Conservation (phyloP, 805 yeast genomes). For the Cyberlindnera saturnus region DNA sequence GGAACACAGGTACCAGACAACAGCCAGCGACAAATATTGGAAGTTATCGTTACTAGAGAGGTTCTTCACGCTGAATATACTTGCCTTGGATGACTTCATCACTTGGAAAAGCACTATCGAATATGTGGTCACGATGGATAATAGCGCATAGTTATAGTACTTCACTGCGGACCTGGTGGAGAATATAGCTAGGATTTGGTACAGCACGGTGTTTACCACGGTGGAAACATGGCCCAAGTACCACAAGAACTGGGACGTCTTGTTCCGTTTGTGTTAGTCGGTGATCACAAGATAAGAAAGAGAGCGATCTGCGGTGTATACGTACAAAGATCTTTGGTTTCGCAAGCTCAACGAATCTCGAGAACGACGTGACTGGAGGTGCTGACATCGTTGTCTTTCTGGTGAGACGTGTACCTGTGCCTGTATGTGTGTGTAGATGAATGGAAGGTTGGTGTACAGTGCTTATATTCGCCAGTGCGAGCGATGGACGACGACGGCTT, state of each 20-base stretch:
- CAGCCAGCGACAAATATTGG: constrained; percentile 48
- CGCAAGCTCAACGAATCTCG: constrained; percentile 11
- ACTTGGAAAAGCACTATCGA: constrained; percentile 57
- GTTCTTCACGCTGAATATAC: constrained; percentile 28
- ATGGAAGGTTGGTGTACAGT: too few species aligned
- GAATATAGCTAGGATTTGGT: constrained; percentile 38
- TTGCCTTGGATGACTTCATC: constrained; percentile 34
- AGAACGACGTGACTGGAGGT: constrained; percentile 6
- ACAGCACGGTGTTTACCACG: constrained; percentile 33
- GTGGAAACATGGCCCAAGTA: constrained; percentile 55
- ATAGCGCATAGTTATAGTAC: constrained; percentile 37
- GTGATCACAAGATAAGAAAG: not conserved
- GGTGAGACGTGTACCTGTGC: constrained; percentile 1
- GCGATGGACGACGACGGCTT: too few species aligned
- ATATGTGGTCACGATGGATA: constrained; percentile 54
- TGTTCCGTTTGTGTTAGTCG: constrained; percentile 12
- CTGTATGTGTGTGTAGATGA: too few species aligned
- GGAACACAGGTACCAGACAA: constrained; percentile 38
- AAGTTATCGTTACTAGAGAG: constrained; percentile 46
- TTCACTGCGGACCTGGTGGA: constrained; percentile 26
- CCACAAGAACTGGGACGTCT: constrained; percentile 66
- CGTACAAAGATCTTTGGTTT: constrained; percentile 15
- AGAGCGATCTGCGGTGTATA: not conserved
- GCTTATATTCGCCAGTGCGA: too few species aligned
- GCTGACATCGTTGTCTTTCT: constrained; percentile 1